Base-by-base conservation (phyloP, 257 asterid genomes). In the Eustoma russellianum region DNA sequence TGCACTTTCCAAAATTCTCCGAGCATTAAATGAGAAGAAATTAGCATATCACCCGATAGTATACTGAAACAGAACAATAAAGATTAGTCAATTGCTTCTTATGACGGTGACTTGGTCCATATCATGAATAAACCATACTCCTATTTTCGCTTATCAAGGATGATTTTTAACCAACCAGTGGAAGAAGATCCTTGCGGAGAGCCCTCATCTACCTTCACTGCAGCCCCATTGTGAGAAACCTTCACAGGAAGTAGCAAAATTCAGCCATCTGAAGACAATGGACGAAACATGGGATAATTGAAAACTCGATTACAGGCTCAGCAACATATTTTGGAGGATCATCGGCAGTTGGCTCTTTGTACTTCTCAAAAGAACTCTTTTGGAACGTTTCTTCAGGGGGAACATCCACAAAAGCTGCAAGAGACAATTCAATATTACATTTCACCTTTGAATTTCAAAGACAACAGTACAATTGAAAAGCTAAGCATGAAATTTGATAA, bases 391-490 rank as follows among this genome's bases (percentile, higher is more conserved):
- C 95, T 56, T 76, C 93, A 12, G 95, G 99, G 44, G 99, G 73
- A 61, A 92, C 93, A 70, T 92, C 99, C 41, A 77, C 82, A 70
- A 92, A 92, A 65, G 97, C 99, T 92, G 88, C 68, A 74, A 56
- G 43, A 17, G 33, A 62, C 51, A 69, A 46, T 38, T 46, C 49
- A 44, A 69, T 2, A 24, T 17, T 48, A 5, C 15, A 15, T 55
- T 55, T 41, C 60, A 50, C 46, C n/a, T 56, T 41, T 40, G 48
- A 12, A 60, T 33, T 16, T 34, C 41, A 58, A 19, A 41, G 16
- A 24, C 45, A 38, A 9, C 9, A 38, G 43, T 38, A 38, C 2
- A 8, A 5, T 11, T 10, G 43, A 38, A 38, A 38, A 38, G 1
- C 9, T 38, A 38, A 38, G 12, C 7, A 5, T 38, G 43, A 2